Evolutionary conservation across 495 filamentous ascomycete species (phyloP).

Genomic region (Trichoderma orchidacearum): DNA sequence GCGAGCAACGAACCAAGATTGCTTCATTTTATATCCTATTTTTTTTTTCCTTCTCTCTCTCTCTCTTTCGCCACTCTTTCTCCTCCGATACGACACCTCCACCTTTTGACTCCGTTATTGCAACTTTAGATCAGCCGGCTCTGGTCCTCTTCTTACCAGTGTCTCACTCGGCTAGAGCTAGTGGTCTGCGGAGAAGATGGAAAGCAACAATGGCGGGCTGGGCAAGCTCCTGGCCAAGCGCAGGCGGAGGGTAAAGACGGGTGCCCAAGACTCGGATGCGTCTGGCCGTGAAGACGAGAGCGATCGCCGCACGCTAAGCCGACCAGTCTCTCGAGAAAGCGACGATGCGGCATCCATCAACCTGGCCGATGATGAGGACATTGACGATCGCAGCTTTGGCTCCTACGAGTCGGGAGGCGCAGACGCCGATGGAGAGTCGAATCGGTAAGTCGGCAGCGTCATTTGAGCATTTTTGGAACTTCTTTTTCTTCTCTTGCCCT

Average conservation of each 20-base stretch:
- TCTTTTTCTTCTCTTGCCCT: neutral
- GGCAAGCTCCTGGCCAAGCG: slow-evolving; percentile 36
- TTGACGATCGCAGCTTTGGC: slow-evolving; percentile 6
- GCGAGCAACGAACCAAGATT: too few species aligned
- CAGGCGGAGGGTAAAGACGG: slow-evolving; percentile 26
- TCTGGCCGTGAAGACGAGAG: neutral
- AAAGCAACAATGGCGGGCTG: slow-evolving; percentile 15
- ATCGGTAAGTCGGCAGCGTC: slow-evolving; percentile 15
- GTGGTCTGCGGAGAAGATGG: neutral
- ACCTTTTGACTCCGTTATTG: neutral
- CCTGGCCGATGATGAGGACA: slow-evolving; percentile 10
- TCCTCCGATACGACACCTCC: neutral
- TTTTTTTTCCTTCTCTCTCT: neutral
- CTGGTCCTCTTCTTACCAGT: neutral
- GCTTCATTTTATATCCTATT: neutral
- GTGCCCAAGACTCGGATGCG: slow-evolving; percentile 12
- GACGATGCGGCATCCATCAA: slow-evolving; percentile 13
- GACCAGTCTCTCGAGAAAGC: slow-evolving; percentile 8
- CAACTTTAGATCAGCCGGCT: neutral
- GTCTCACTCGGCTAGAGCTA: neutral
- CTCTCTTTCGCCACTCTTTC: neutral
- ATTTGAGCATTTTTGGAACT: too few species aligned
- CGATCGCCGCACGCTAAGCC: neutral
- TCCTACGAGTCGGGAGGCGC: slow-evolving; percentile 13
- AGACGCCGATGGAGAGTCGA: neutral